phyloP scores from a whole-genome alignment of 495 filamentous ascomycete genomes.

The Pyrenopolyporus hunteri region DNA sequence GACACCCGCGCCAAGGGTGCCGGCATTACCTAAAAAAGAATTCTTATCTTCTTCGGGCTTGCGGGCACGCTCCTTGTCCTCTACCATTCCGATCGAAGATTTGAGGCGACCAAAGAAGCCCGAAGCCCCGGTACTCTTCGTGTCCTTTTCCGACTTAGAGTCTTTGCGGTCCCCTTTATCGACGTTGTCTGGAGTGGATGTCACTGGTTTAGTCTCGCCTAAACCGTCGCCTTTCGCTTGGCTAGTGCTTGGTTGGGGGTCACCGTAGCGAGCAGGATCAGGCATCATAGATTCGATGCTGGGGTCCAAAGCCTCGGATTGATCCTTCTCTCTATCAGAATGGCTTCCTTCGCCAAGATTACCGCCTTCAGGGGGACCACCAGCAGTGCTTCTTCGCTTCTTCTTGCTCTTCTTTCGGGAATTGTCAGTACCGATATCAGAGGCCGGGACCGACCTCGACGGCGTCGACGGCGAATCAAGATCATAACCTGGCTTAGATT shows the following conservation, averaged over 20 bases:
- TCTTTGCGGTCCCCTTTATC: slow-evolving; percentile 37
- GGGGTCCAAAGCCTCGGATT: slow-evolving; percentile 40
- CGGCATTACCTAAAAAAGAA: slow-evolving; percentile 71
- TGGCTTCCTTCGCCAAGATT: slow-evolving; percentile 28
- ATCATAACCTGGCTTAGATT: slow-evolving; percentile 42
- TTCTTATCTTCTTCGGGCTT: slow-evolving; percentile 44
- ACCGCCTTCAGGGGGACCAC: slow-evolving; percentile 22
- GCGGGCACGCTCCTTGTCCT: slow-evolving; percentile 35
- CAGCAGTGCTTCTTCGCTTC: slow-evolving; percentile 24
- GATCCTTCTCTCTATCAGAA: slow-evolving; percentile 42
- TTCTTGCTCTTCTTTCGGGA: slow-evolving; percentile 34
- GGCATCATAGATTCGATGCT: slow-evolving; percentile 54
- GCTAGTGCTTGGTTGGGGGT: slow-evolving; percentile 41
- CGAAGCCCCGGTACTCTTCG: slow-evolving; percentile 36
- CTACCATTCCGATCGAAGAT: slow-evolving; percentile 41
- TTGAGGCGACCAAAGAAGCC: slow-evolving; percentile 47
- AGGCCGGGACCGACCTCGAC: slow-evolving; percentile 15
- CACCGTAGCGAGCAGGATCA: slow-evolving; percentile 43
- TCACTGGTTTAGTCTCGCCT: slow-evolving; percentile 50
- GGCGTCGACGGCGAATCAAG: slow-evolving; percentile 32
- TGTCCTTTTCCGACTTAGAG: slow-evolving; percentile 42
- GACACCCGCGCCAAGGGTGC: slow-evolving; percentile 66
- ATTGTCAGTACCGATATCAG: slow-evolving; percentile 12
- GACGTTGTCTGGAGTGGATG: slow-evolving; percentile 43
- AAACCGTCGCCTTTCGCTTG: slow-evolving; percentile 31